Conservation (phyloP, 2,329 filamentous ascomycete genomes). For the Fusarium paranaense region DNA sequence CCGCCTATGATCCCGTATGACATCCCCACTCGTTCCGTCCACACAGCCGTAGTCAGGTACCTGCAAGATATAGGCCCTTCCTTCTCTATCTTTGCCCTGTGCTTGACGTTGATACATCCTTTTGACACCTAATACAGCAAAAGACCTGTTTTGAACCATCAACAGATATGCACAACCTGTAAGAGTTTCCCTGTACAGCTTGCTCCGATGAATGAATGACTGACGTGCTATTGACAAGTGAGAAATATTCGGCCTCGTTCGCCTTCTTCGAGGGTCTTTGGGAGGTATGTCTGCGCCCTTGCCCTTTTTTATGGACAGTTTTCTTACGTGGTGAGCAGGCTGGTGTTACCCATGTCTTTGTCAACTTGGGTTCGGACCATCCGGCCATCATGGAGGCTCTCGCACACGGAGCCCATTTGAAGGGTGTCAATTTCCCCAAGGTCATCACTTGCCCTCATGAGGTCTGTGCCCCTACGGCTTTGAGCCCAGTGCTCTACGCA, state of each 20-base stretch:
- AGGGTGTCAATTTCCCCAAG: background rate
- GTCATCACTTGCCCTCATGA: conserved; percentile 17
- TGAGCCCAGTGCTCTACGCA: background rate
- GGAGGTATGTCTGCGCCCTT: conserved; percentile 55
- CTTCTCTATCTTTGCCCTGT: background rate
- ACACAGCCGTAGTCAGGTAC: background rate
- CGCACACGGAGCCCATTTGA: conserved; percentile 71
- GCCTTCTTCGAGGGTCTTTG: conserved; percentile 84
- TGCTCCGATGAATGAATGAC: background rate
- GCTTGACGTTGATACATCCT: background rate
- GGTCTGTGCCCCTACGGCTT: background rate
- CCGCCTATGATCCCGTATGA: background rate
- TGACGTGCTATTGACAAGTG: background rate
- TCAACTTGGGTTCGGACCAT: conserved; percentile 76
- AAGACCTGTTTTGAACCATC: background rate
- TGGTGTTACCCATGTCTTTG: conserved; percentile 67
- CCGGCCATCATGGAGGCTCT: conserved; percentile 83
- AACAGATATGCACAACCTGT: background rate
- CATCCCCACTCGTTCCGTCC: background rate
- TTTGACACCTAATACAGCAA: background rate
- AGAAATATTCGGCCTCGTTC: conserved; percentile 75
- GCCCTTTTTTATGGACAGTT: background rate
- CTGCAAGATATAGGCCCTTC: background rate
- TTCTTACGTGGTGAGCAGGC: conserved; percentile 44
- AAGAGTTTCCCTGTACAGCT: background rate